Evolutionary conservation across 1,284 basidiomycete genomes (phyloP).

Genomic region (Trichosporon asahii): DNA sequence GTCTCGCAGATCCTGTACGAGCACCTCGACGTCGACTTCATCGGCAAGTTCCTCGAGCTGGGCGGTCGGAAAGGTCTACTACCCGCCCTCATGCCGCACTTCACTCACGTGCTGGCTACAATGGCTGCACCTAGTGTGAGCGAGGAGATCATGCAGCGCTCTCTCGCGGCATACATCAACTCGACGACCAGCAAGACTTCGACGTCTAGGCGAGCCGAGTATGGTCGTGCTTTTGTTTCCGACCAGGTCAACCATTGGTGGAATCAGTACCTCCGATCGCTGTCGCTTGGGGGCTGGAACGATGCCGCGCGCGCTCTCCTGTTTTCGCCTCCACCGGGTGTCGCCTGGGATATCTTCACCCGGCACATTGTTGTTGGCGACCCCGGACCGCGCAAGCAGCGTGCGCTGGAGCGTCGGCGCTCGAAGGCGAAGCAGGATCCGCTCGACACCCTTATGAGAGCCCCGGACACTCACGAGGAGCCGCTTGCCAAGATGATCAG

Average conservation of each 20-base stretch:
- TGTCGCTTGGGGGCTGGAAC: constrained; percentile 32
- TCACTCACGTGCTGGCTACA: constrained; percentile 30
- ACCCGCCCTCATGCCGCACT: constrained; percentile 29
- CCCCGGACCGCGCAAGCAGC: constrained; percentile 5
- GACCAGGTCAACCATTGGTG: constrained; percentile 29
- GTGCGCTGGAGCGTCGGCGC: neutral
- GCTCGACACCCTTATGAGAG: neutral
- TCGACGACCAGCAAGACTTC: constrained; percentile 28
- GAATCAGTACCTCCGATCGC: constrained; percentile 31
- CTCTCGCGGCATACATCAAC: constrained; percentile 23
- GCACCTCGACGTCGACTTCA: constrained; percentile 26
- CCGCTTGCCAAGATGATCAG: neutral
- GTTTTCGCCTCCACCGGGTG: constrained; percentile 22
- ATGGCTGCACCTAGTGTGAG: constrained; percentile 24
- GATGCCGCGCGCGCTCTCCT: constrained; percentile 26
- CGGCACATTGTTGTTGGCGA: constrained; percentile 15
- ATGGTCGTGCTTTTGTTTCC: constrained; percentile 14
- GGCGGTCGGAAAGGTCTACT: constrained; percentile 37
- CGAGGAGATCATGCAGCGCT: constrained; percentile 16
- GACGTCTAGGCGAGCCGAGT: constrained; percentile 21
- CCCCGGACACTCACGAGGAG: neutral
- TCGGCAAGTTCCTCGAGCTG: constrained; percentile 28
- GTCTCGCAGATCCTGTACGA: constrained; percentile 23
- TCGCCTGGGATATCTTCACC: constrained; percentile 26
- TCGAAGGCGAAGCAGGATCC: neutral